Conservation (phyloP, 2,329 filamentous ascomycete genomes). For the Ophiostoma tasmaniense region DNA sequence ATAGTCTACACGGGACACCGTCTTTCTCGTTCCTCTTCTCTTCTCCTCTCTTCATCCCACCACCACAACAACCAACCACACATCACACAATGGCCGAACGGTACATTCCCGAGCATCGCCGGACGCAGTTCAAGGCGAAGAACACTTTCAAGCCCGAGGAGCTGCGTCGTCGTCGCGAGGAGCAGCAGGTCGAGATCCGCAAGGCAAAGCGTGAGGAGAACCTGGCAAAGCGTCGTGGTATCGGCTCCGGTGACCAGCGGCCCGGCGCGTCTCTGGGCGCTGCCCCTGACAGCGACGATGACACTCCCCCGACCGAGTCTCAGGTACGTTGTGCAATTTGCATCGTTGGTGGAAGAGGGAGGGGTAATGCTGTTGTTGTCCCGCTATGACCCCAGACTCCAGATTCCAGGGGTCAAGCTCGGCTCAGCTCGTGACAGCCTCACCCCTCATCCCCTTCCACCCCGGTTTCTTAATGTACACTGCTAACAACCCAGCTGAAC, state of each 20-base stretch:
- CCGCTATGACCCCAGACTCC: background rate
- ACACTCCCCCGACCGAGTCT: constrained; percentile 85
- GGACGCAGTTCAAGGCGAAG: constrained; percentile 99
- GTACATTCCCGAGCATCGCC: constrained; percentile 98
- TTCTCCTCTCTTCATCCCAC: background rate
- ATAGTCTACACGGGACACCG: background rate
- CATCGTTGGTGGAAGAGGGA: background rate
- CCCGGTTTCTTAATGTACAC: background rate
- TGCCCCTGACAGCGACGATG: constrained; percentile 94
- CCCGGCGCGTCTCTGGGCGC: constrained; percentile 77
- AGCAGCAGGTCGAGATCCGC: constrained; percentile 98
- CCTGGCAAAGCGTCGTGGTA: constrained; percentile 93
- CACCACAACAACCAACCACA: constrained; percentile 9
- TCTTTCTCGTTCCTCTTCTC: background rate
- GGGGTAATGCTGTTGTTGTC: background rate
- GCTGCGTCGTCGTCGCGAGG: constrained; percentile 93
- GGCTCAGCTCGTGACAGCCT: background rate
- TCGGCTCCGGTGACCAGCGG: constrained; percentile 69
- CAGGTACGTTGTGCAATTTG: constrained; percentile 57
- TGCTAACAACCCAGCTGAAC: constrained; percentile 58
- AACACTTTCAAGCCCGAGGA: constrained; percentile 99
- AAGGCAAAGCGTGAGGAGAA: constrained; percentile 99
- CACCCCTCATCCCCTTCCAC: background rate
- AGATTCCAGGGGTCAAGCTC: background rate
- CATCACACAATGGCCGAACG: constrained; percentile 78